Evolutionary conservation across 768 basidiomycete genomes (phyloP).

Genomic region (Pisolithus marmoratus): DNA sequence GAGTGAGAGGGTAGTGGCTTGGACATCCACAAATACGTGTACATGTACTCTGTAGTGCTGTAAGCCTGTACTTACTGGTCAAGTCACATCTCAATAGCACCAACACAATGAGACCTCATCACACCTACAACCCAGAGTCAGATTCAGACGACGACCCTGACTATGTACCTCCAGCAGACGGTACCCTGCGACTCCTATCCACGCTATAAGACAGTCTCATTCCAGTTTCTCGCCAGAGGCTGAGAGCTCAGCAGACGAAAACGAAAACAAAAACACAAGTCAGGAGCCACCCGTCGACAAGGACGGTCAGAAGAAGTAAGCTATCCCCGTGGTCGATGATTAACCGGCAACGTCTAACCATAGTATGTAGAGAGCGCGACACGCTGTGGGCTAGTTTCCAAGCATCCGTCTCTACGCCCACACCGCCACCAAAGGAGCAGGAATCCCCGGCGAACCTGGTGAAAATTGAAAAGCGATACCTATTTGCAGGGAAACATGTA

Average conservation of each 20-base stretch:
- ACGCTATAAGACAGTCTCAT: neutral
- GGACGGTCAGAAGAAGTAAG: conserved; percentile 39
- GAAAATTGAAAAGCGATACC: conserved; percentile 62
- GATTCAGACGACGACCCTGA: conserved; percentile 64
- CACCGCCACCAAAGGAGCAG: conserved; percentile 10
- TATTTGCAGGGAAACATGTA: conserved; percentile 74
- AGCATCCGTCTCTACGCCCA: conserved; percentile 44
- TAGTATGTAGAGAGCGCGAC: conserved; percentile 52
- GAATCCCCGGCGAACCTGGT: conserved; percentile 38
- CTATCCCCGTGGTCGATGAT: neutral
- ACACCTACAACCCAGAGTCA: conserved; percentile 27
- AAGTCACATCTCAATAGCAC: no score
- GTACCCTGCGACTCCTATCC: conserved; percentile 11
- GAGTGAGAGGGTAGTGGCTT: conserved; percentile 53
- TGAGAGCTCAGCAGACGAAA: conserved; percentile 35
- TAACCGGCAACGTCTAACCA: conserved; percentile 2
- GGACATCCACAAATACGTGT: no score
- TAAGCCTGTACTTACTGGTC: no score
- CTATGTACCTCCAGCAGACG: conserved; percentile 51
- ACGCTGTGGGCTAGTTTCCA: conserved; percentile 67
- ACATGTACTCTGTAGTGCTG: no score
- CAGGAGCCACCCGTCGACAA: conserved; percentile 18
- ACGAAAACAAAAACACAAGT: conserved; percentile 33
- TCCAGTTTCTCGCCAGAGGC: conserved; percentile 21
- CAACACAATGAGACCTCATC: conserved; percentile 2